Evolutionary conservation across 352 stramenopile species (phyloP), one percentile per base, ranked within the genome.

Genomic region (Phytophthora megakarya): DNA sequence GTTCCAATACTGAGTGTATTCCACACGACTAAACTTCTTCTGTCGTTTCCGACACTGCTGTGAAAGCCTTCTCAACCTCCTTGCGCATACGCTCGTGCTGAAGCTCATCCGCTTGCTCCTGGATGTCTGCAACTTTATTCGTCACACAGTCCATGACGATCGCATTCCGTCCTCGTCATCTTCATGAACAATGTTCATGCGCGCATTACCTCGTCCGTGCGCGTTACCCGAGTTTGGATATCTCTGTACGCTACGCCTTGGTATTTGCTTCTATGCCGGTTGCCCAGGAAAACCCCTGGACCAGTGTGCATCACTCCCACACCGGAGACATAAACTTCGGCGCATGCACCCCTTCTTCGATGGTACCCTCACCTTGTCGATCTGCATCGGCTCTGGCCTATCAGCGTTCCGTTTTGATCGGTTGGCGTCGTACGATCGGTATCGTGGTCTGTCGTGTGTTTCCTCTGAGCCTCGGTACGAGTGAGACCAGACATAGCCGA

Each of bases 311-410:
- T n/a, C n/a, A n/a, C n/a, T n/a, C n/a, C n/a, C n/a, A n/a, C n/a
- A n/a, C n/a, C n/a, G n/a, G n/a, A n/a, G n/a, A n/a, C n/a, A n/a
- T n/a, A n/a, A n/a, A n/a, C n/a, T n/a, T n/a, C n/a, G n/a, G n/a
- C n/a, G n/a, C 45, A n/a, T n/a, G n/a, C 26, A 5, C 26, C 9
- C 26, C 26, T 32, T 9, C 26, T 10, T 32, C 26, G 26, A 9
- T 32, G 26, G 26, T 9, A 32, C n/a, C 26, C 9, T 32, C 26
- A 32, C 9, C 22, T 56, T 53, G 46, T 49, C 46, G 15, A 65
- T 65, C 15, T 65, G 39, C 57, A 65, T 65, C 28, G 39, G 39
- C 40, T 48, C 46, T 28, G 38, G 47, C 47, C 46, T 47, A 53
- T 65, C 38, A 6, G 45, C 35, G 1, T 19, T 30, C 12, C 40